Evolutionary conservation across 345 rosid genomes (phyloP).

Genomic region (Viola odorata): DNA sequence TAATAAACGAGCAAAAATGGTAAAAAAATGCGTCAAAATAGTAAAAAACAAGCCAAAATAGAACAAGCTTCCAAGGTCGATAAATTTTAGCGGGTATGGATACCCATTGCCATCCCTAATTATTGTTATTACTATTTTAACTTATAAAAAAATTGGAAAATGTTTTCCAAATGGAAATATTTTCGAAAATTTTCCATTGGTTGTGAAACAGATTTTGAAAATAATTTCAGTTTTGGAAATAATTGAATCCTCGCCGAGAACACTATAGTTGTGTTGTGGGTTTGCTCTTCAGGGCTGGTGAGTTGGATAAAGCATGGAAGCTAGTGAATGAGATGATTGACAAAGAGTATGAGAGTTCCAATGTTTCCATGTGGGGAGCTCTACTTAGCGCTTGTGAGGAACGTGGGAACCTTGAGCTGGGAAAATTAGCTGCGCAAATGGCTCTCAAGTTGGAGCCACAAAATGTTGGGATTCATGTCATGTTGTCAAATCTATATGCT

Average conservation of each 20-base stretch:
- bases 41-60: too few species aligned
- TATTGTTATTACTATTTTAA: too few species aligned
- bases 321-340: constrained; percentile 36
- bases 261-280: constrained; percentile 56
- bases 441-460: constrained; percentile 50
- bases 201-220: too few species aligned
- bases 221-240: too few species aligned
- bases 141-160: too few species aligned
- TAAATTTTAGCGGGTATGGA: too few species aligned
- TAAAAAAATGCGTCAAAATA: too few species aligned
- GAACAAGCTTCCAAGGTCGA: too few species aligned
- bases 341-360: constrained; percentile 22
- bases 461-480: constrained; percentile 37
- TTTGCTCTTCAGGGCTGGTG: constrained; percentile 50
- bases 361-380: constrained; percentile 53
- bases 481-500: constrained; percentile 51
- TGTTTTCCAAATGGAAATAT: too few species aligned
- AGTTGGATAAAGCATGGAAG: constrained; percentile 44
- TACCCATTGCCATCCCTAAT: too few species aligned
- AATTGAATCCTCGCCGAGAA: constrained; percentile 37
- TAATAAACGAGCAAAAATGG: too few species aligned
- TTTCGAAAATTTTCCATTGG: too few species aligned
- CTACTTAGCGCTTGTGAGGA: constrained; percentile 44
- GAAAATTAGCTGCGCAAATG: constrained; percentile 42
- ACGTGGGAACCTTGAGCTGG: constrained; percentile 41